A percentile compares a stretch with the other conserved stretches of the same genome.
Conservation (phyloP, 495 filamentous ascomycete genomes). For the Daldinia vernicosa region DNA sequence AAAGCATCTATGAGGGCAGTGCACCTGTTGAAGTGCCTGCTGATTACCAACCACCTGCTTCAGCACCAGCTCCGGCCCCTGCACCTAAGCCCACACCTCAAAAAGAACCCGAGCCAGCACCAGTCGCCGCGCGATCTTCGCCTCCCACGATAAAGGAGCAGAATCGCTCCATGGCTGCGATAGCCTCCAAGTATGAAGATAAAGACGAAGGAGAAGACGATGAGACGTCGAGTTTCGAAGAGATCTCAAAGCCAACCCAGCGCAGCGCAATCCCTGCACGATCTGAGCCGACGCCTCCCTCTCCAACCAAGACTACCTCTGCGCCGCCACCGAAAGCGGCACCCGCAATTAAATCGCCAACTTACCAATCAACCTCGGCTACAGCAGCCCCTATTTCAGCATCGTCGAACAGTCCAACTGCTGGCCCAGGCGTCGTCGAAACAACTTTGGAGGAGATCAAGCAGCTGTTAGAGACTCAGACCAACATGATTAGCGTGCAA, state of each 20-base stretch:
- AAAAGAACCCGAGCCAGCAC: constrained; percentile 60
- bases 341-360: constrained; percentile 46
- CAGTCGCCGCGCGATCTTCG: constrained; percentile 59
- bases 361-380: constrained; percentile 35
- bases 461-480: constrained; percentile 68
- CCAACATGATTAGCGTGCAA: constrained; percentile 63
- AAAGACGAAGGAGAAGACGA: constrained; percentile 68
- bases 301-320: constrained; percentile 50
- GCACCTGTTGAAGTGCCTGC: constrained; percentile 77
- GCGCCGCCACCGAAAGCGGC: constrained; percentile 48
- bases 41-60: constrained; percentile 69
- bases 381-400: constrained; percentile 29
- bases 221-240: constrained; percentile 83
- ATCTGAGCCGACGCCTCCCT: constrained; percentile 45
- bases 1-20: constrained; percentile 86
- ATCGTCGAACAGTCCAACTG: constrained; percentile 26
- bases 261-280: constrained; percentile 48
- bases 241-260: constrained; percentile 68
- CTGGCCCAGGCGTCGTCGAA: constrained; percentile 51
- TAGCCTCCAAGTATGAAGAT: constrained; percentile 87
- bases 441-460: constrained; percentile 69
- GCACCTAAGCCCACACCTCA: constrained; percentile 62
- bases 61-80: constrained; percentile 58
- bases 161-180: constrained; percentile 81
- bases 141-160: constrained; percentile 80